Percentiles rank a stretch among this genome's conserved stretches.
Conservation (phyloP, 495 filamentous ascomycete species). For the Xylaria intraflava region DNA sequence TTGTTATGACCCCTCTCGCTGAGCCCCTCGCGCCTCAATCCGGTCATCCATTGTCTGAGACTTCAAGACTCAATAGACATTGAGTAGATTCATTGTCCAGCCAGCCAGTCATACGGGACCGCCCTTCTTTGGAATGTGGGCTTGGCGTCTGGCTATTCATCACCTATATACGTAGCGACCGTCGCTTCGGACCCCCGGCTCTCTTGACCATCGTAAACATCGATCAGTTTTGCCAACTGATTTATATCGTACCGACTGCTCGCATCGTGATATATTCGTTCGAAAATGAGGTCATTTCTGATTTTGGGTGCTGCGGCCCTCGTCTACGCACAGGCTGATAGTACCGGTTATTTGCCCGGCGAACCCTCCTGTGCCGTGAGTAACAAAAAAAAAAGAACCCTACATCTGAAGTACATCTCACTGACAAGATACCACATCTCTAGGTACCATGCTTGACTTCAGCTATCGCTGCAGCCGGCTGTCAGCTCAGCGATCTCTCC, state of each 20-base stretch:
- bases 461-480: constrained; percentile 22
- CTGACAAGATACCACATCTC: background rate
- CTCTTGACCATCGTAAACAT: background rate
- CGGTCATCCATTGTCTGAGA: no score
- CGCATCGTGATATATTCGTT: background rate
- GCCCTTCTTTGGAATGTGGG: background rate
- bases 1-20: background rate
- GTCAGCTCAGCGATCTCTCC: constrained; percentile 14
- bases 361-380: constrained; percentile 13
- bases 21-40: constrained; percentile 1
- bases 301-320: constrained; percentile 3
- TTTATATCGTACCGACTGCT: background rate
- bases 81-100: no score
- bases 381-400: background rate
- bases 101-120: background rate
- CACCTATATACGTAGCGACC: no score
- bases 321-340: constrained; percentile 5
- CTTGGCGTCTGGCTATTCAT: background rate
- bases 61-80: no score
- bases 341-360: constrained; percentile 13
- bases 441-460: constrained; percentile 22
- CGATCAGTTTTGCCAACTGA: background rate
- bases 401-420: background rate
- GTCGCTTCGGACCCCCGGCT: no score
- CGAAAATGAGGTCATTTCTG: constrained; percentile 6